A percentile compares a stretch with the other conserved stretches of the same genome.
These are phyloP conservation scores for Moringa oleifera DNA, from an alignment of 345 rosid species.

Conservation along the genomic window DNA sequence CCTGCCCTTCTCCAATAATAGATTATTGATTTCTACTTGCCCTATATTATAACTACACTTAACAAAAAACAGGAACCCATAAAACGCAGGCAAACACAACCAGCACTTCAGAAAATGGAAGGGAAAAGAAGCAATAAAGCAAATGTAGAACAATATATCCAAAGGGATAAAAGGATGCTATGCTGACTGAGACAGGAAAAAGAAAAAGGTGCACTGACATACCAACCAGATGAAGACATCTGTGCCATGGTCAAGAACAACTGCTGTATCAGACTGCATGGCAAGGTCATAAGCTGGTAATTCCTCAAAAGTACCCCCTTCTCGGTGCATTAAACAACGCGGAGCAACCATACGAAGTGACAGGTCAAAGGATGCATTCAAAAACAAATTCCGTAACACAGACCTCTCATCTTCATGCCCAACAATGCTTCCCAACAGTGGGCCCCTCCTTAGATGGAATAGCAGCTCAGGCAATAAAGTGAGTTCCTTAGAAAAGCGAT, in stretches of 20 bases:
- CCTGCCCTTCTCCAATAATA: too few species aligned
- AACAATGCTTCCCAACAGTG: conserved; percentile 86
- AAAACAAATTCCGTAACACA: conserved; percentile 73
- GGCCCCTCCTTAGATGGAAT: conserved; percentile 92
- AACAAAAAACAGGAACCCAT: too few species aligned
- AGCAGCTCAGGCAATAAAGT: conserved; percentile 70
- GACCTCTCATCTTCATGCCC: conserved; percentile 99
- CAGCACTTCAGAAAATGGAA: too few species aligned
- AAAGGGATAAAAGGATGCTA: background rate
- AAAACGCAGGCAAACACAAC: too few species aligned
- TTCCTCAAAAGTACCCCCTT: conserved; percentile 97
- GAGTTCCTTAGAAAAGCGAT: conserved; percentile 82
- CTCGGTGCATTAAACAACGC: conserved; percentile 90
- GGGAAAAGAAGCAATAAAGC: too few species aligned
- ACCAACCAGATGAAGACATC: conserved; percentile 99
- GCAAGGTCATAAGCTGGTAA: conserved; percentile 84
- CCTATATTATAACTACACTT: too few species aligned
- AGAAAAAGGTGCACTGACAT: conserved; percentile 15
- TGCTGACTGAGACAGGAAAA: too few species aligned
- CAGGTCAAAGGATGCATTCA: conserved; percentile 88
- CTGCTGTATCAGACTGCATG: conserved; percentile 97
- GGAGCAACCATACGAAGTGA: conserved; percentile 96
- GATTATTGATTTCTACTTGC: too few species aligned
- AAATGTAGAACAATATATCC: too few species aligned
- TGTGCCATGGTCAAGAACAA: conserved; percentile 96